phyloP scores from a whole-genome alignment of 1,284 basidiomycete genomes.

The Entoloma clypeatum region DNA sequence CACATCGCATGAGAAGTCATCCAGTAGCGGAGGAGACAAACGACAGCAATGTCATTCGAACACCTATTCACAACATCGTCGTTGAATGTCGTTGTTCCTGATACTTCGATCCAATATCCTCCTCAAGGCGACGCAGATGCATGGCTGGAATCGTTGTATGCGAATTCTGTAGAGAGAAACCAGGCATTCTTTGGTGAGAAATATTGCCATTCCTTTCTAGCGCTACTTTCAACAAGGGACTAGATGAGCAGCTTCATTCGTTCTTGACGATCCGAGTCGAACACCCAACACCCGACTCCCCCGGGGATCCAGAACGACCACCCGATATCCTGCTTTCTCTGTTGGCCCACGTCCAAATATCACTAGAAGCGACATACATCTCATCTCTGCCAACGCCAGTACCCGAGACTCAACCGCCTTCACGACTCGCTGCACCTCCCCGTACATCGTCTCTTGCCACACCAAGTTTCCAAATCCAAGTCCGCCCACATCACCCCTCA shows the following conservation, averaged over 20 bases:
- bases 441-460: slow-evolving; percentile 40
- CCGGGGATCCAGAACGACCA: slow-evolving; percentile 40
- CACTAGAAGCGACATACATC: slow-evolving; percentile 80
- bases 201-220: slow-evolving; percentile 12
- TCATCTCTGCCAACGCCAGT: slow-evolving; percentile 41
- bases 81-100: slow-evolving; percentile 65
- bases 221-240: slow-evolving; percentile 22
- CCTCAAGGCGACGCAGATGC: slow-evolving; percentile 40
- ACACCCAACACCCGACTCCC: slow-evolving; percentile 31
- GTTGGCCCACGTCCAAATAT: slow-evolving; percentile 69
- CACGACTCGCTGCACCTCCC: slow-evolving; percentile 46
- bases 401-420: slow-evolving; percentile 34
- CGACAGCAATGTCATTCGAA: slow-evolving; percentile 46
- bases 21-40: no score
- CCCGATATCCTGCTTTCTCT: slow-evolving; percentile 59
- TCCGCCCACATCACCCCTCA: slow-evolving; percentile 43
- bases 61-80: slow-evolving; percentile 60
- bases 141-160: slow-evolving; percentile 51
- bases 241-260: slow-evolving; percentile 67
- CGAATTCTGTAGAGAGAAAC: slow-evolving; percentile 41
- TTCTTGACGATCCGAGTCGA: slow-evolving; percentile 56
- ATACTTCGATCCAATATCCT: slow-evolving; percentile 59
- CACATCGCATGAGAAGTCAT: no score
- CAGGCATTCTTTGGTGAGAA: slow-evolving; percentile 73
- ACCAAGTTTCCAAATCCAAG: slow-evolving; percentile 27